Base-by-base conservation (phyloP, 768 basidiomycete genomes). In the Naematelia encephala region DNA sequence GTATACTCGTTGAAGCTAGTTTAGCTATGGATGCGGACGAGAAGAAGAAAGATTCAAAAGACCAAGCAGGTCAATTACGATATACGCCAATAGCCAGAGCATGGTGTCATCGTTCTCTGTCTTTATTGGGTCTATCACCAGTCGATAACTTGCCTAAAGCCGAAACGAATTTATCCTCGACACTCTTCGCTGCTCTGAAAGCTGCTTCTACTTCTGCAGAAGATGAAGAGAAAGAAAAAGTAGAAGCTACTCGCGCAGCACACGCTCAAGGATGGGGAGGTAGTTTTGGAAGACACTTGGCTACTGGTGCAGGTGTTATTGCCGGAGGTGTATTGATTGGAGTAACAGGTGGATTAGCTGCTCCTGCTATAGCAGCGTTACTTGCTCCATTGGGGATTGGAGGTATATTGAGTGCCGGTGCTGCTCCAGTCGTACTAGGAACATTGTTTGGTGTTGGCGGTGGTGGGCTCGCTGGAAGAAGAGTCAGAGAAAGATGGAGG, bases 381-480 rank as follows among this genome's bases (percentile, higher is more conserved):
- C 64, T 79, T 3, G 77, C 78, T 13, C 72, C 76, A 0, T 54
- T 70, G 14, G 74, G 74, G 27, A 72, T 77, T 23, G 70, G 75
- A 29, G 69, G 72, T 2, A 54, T 80, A 22, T 57, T 79, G 5
- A 72, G 74, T 2, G 76, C 73, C 8, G 69, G 65, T 0, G 72
- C 75, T 0, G 79, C 79, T 2, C 79, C 79, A 1, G 64, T 78
- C 25, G 73, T 79, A 0, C 65, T 80, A 5, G 79, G 79, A 1
- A 76, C 77, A 1, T 51, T 80, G 26, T 79, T 80, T 59, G 79
- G 79, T 19, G 68, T 80, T 2, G 74, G 78, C 5, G 79, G 78
- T 21, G 79, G 79, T 26, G 79, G 79, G 1, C 61, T 80, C 27
- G 76, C 79, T 1, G 78, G 79, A 1, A 64, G 68, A 27, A 54